Percentiles rank a stretch among this genome's conserved stretches.
These are phyloP conservation scores for Arthroderma sp. DNA, from an alignment of 2,329 filamentous ascomycete species.

Conservation along the genomic window DNA sequence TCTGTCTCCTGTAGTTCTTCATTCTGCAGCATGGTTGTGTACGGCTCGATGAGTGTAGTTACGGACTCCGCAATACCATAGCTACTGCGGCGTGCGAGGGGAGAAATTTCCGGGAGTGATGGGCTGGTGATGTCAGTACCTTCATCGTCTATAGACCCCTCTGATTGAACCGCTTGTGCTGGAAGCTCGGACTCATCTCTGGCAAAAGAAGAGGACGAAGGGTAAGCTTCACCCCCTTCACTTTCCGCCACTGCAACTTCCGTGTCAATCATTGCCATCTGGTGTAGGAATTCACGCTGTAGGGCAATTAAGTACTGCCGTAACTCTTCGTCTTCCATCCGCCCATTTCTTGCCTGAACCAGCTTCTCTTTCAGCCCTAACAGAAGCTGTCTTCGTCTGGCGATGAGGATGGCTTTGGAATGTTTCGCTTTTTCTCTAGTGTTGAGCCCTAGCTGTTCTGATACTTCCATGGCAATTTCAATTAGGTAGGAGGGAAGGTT, in stretches of 20 bases:
- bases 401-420: conserved; percentile 45
- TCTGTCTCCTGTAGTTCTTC: no score
- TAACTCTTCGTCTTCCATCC: conserved; percentile 52
- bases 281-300: conserved; percentile 59
- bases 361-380: conserved; percentile 61
- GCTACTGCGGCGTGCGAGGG: no score
- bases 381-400: conserved; percentile 58
- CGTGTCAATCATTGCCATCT: conserved; percentile 50
- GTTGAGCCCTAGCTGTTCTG: conserved; percentile 46
- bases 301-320: conserved; percentile 50
- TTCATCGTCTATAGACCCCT: no score
- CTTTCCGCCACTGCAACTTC: conserved; percentile 13
- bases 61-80: no score
- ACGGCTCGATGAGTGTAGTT: no score
- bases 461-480: conserved; percentile 53
- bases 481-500: conserved; percentile 58
- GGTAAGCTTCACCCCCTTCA: no score
- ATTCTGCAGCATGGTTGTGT: no score
- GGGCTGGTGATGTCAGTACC: not conserved
- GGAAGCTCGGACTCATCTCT: no score
- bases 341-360: conserved; percentile 50
- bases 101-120: not conserved
- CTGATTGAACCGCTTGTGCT: no score
- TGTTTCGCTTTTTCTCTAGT: conserved; percentile 45
- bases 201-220: no score